Evolutionary conservation across 1,284 basidiomycete genomes (phyloP).

Genomic region (Heterobasidion parviporum): DNA sequence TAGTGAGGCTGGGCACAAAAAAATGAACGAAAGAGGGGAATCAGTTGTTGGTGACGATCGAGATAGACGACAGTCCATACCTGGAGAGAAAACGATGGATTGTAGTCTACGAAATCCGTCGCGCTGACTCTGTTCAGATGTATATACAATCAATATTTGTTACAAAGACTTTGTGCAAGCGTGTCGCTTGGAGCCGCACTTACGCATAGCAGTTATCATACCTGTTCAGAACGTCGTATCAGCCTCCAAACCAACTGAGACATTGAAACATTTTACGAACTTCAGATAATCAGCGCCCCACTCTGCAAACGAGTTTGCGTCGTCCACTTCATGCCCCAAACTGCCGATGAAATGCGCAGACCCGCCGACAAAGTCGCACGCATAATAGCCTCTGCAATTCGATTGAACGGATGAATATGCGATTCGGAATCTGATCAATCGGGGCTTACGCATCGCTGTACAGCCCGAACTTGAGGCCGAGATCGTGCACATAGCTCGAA

Average conservation of each 20-base stretch:
- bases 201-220: constrained; percentile 39
- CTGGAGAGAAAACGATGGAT: constrained; percentile 17
- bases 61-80: neutral
- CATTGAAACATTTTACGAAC: neutral
- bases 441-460: constrained; percentile 34
- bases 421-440: neutral
- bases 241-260: neutral
- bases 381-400: neutral
- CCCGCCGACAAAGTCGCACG: neutral
- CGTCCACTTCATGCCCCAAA: neutral
- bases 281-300: neutral
- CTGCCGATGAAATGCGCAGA: neutral
- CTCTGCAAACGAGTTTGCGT: neutral
- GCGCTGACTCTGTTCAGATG: constrained; percentile 19
- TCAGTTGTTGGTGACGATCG: neutral
- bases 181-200: too few relatives aligned
- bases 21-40: neutral
- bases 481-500: constrained; percentile 25
- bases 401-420: neutral
- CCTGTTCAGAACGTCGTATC: constrained; percentile 12
- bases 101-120: constrained; percentile 37
- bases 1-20: constrained; percentile 29
- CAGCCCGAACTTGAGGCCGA: constrained; percentile 31
- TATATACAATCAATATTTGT: too few relatives aligned
- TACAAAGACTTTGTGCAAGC: too few relatives aligned